These are phyloP conservation scores for Adansonia madagascariensis DNA, from an alignment of 441 rosid genomes.

Conservation along the genomic window DNA sequence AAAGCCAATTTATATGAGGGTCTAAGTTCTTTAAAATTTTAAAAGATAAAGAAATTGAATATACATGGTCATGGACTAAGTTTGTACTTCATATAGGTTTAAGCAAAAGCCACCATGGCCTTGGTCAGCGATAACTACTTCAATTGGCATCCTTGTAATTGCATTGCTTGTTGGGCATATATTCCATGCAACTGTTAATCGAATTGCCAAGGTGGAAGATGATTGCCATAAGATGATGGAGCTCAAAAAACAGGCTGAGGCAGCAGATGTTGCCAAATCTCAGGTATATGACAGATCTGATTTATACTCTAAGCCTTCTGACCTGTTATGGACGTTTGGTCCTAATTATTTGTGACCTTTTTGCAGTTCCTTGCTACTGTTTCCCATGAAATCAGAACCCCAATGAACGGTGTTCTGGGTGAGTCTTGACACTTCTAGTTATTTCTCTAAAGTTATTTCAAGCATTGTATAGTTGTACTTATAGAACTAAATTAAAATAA, in stretches of 20 bases:
- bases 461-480: background rate
- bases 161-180: conserved; percentile 78
- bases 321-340: background rate
- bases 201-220: conserved; percentile 86
- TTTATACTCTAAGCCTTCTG: conserved; percentile 20
- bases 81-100: conserved; percentile 54
- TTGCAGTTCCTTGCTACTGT: conserved; percentile 96
- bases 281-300: conserved; percentile 55
- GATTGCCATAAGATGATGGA: conserved; percentile 72
- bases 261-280: conserved; percentile 94
- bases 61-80: conserved; percentile 16
- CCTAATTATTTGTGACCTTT: conserved; percentile 30
- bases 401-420: conserved; percentile 98
- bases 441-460: background rate
- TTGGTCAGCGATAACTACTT: conserved; percentile 57
- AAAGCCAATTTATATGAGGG: conserved; percentile 15
- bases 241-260: conserved; percentile 82
- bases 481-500: background rate
- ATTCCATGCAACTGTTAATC: conserved; percentile 75
- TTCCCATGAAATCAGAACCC: conserved; percentile 97
- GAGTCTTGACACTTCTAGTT: conserved; percentile 38
- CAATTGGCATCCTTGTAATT: conserved; percentile 74
- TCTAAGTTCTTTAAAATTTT: conserved; percentile 16
- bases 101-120: conserved; percentile 87
- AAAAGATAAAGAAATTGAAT: conserved; percentile 1